Evolutionary conservation across 2,329 filamentous ascomycete genomes (phyloP), one percentile per base, ranked within the genome.

Genomic region (Aspergillus hiratsukae): DNA sequence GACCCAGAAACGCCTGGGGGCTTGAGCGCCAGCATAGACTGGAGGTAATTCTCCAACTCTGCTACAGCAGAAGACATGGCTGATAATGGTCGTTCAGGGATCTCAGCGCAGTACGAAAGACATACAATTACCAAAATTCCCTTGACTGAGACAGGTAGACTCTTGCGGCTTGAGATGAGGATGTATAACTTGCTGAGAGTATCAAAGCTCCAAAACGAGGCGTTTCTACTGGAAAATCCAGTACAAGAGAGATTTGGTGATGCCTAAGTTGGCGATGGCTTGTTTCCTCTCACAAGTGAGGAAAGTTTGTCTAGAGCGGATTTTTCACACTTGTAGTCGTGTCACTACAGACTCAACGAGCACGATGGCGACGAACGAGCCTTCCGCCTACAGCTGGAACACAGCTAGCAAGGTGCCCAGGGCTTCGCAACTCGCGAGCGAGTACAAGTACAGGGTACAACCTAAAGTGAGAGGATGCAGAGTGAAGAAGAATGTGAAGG

Each of bases 1-100:
- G 90, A 91, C 66, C 91, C 92, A 61, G 92, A 96, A 57, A 97
- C 91, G 72, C 94, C 94, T 53, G 94, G 94, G 48, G 94, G 88
- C 78, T 96, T 97, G 71, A 97, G 81, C 64, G 83, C 83, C 69
- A 93, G 88, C 87, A 99, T 92, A 70, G 89, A 92, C 80, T 94
- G 90, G 72, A 99, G 85, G 76, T 89, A 88, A 69, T 86, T 83
- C 78, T 96, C 93, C 78, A 99, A 81, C 75, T 97, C 92, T 79
- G 89, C 86, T 84, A 96, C 88, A 77, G 90, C 86, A 72, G 90
- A 88, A 75, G 88, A 86, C 86, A 91, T 90, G 75, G 66, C 78
- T 64, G 63, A 25, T 43, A 56, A 53, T 57, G 41, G 58, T 49
- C 53, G 58, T 55, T 54, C 48, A 53, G 51, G 48, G 43, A 49